A percentile compares a stretch with the other conserved stretches of the same genome.
These are phyloP conservation scores for Aspergillus sojae DNA, from an alignment of 2,329 filamentous ascomycete genomes.

Conservation along the genomic window DNA sequence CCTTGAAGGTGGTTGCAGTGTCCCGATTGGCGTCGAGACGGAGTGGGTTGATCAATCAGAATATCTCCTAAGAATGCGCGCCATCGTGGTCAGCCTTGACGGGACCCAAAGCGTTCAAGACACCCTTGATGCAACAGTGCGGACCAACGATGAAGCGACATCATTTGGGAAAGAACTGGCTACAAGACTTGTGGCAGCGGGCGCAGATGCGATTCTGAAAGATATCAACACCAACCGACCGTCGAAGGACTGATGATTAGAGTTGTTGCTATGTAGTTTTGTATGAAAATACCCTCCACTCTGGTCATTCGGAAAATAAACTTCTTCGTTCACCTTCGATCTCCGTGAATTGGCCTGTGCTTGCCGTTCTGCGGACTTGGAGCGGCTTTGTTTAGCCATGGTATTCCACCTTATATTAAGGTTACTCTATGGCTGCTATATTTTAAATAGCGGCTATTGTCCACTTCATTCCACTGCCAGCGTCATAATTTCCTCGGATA, in stretches of 20 bases:
- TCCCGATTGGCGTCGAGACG: conserved; percentile 16
- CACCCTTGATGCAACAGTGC: not conserved
- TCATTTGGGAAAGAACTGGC: not conserved
- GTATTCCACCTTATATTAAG: not conserved
- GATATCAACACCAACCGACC: conserved; percentile 8
- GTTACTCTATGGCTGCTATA: too few relatives aligned
- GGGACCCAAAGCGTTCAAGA: conserved; percentile 7
- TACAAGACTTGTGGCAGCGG: not conserved
- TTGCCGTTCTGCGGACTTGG: not conserved
- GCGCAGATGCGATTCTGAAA: conserved; percentile 29
- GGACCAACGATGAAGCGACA: not conserved
- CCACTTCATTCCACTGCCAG: too few relatives aligned
- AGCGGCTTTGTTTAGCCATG: not conserved
- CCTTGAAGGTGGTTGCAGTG: conserved; percentile 15
- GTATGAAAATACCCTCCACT: not conserved
- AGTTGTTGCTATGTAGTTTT: not conserved
- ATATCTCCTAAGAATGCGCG: conserved; percentile 3
- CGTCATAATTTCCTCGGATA: too few relatives aligned
- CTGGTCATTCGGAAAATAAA: not conserved
- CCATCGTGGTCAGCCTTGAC: conserved; percentile 16
- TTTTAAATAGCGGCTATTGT: too few relatives aligned
- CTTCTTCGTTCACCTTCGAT: not conserved
- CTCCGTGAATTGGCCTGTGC: not conserved
- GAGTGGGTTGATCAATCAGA: conserved; percentile 8
- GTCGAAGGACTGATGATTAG: conserved; percentile 4